phyloP scores from a whole-genome alignment of 495 filamentous ascomycete species.

The Penicillium canariense region DNA sequence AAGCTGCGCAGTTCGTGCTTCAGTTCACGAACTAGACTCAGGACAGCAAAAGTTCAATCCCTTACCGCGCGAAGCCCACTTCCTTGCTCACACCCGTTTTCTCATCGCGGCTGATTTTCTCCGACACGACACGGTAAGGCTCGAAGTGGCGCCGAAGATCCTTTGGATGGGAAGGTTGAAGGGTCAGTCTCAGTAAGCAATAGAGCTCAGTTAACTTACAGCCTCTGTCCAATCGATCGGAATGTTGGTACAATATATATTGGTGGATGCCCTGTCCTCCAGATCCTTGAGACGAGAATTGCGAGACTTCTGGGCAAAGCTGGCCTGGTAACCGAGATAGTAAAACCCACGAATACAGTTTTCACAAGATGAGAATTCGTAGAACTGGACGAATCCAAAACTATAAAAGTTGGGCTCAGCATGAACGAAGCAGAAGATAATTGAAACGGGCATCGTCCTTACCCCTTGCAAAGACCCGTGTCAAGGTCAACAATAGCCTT shows the following conservation, averaged over 20 bases:
- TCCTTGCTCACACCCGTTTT: slow-evolving; percentile 85
- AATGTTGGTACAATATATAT: slow-evolving; percentile 95
- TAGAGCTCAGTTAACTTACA: slow-evolving; percentile 47
- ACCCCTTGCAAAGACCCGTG: slow-evolving; percentile 94
- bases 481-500: slow-evolving; percentile 96
- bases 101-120: slow-evolving; percentile 87
- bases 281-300: slow-evolving; percentile 93
- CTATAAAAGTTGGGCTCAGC: slow-evolving; percentile 43
- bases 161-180: slow-evolving; percentile 21
- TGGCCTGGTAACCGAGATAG: slow-evolving; percentile 90
- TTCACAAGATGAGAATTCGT: slow-evolving; percentile 81
- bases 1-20: slow-evolving; percentile 54
- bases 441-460: slow-evolving; percentile 17
- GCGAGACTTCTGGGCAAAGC: slow-evolving; percentile 96
- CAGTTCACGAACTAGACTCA: neutral
- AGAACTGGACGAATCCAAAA: slow-evolving; percentile 95
- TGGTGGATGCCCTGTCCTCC: slow-evolving; percentile 81
- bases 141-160: slow-evolving; percentile 56
- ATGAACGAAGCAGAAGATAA: neutral
- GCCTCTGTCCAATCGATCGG: slow-evolving; percentile 86
- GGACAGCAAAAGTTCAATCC: neutral
- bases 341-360: slow-evolving; percentile 96
- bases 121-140: slow-evolving; percentile 80
- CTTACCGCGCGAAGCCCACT: slow-evolving; percentile 93
- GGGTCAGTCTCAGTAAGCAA: slow-evolving; percentile 2